A percentile compares a stretch with the other conserved stretches of the same genome.
Conservation (phyloP, 352 stramenopile genomes). For the Phytophthora fragariae region DNA sequence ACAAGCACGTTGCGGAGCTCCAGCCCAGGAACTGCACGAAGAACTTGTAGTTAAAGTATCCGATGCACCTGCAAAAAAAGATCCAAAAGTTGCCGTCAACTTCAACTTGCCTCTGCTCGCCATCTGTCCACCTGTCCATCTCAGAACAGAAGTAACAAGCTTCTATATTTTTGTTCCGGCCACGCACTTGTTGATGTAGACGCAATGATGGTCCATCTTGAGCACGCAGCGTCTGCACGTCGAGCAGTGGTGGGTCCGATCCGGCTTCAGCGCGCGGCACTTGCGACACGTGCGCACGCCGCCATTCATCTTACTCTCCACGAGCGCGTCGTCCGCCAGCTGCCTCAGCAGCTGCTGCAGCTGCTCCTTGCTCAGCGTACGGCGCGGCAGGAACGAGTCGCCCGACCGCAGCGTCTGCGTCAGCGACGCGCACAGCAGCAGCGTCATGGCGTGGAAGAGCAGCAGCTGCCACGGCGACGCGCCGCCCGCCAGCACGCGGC, state of each 20-base stretch:
- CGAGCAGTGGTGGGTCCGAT: slow-evolving; percentile 87
- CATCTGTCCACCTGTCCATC: neutral
- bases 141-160: too few species aligned
- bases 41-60: slow-evolving; percentile 92
- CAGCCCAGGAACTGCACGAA: slow-evolving; percentile 88
- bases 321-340: slow-evolving; percentile 7
- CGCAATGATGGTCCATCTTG: slow-evolving; percentile 92
- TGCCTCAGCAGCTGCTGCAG: slow-evolving; percentile 16
- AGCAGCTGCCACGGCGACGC: slow-evolving; percentile 48
- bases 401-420: slow-evolving; percentile 58
- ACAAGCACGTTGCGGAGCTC: slow-evolving; percentile 73
- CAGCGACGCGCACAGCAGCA: slow-evolving; percentile 68
- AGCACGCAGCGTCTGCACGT: slow-evolving; percentile 79
- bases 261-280: slow-evolving; percentile 77
- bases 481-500: slow-evolving; percentile 42
- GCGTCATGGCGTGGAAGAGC: slow-evolving; percentile 63
- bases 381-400: slow-evolving; percentile 62
- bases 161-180: slow-evolving; percentile 1
- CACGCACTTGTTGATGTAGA: slow-evolving; percentile 90
- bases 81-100: slow-evolving; percentile 6
- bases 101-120: slow-evolving; percentile 7
- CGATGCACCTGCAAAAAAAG: slow-evolving; percentile 68
- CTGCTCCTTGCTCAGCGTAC: slow-evolving; percentile 27
- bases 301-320: slow-evolving; percentile 84
- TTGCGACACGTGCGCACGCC: slow-evolving; percentile 74